Evolutionary conservation across 192 early-diverging fungal genomes (phyloP).

Genomic region (Geranomyces michiganensis): DNA sequence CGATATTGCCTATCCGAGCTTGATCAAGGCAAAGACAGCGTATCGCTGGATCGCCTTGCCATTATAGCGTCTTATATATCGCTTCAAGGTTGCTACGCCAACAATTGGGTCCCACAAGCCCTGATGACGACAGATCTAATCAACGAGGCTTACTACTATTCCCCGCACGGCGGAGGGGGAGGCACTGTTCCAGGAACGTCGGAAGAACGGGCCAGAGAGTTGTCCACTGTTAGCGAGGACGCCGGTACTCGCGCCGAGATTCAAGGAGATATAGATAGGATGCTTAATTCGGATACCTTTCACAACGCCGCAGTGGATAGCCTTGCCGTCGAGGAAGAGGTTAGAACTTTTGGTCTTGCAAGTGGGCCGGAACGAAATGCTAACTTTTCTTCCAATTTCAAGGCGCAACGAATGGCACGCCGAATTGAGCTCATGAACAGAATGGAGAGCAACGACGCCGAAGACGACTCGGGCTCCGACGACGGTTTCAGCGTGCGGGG

Average conservation of each 20-base stretch:
- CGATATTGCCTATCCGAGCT: slow-evolving; percentile 42
- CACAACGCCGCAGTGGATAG: slow-evolving; percentile 23
- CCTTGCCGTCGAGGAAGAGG: slow-evolving; percentile 42
- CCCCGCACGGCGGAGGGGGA: slow-evolving; percentile 6
- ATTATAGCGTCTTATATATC: slow-evolving; percentile 39
- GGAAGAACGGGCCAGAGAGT: slow-evolving; percentile 2
- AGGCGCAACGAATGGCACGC: slow-evolving; percentile 4
- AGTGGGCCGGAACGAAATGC: not conserved
- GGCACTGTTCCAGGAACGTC: slow-evolving; percentile 11
- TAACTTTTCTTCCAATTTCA: too few species aligned
- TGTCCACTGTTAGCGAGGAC: slow-evolving; percentile 4
- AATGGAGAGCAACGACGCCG: slow-evolving; percentile 6
- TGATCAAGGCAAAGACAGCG: slow-evolving; percentile 32
- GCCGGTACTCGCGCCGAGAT: slow-evolving; percentile 12
- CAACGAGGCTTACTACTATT: slow-evolving; percentile 37
- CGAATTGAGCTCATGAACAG: slow-evolving; percentile 1
- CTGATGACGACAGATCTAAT: slow-evolving; percentile 41
- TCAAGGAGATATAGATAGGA: slow-evolving; percentile 39
- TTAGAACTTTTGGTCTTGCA: not conserved
- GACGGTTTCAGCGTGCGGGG: not conserved
- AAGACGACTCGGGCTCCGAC: not conserved
- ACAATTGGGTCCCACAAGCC: slow-evolving; percentile 45
- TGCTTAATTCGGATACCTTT: slow-evolving; percentile 25
- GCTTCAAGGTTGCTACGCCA: slow-evolving; percentile 36
- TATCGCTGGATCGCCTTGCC: slow-evolving; percentile 39